Conservation (phyloP, 2,329 filamentous ascomycete species). For the Talaromyces sp. region DNA sequence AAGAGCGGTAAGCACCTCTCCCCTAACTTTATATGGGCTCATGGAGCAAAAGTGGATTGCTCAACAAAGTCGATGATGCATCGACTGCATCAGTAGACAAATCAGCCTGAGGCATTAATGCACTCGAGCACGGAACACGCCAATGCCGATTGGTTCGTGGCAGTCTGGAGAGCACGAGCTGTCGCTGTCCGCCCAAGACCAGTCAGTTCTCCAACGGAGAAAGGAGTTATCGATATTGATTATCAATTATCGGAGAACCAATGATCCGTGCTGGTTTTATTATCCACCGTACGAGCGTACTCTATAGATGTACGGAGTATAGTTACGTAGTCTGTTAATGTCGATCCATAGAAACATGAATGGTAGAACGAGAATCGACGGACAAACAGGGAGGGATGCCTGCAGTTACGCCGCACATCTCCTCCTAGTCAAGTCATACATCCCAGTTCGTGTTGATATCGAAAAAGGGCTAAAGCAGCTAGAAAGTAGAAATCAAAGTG, state of each 20-base stretch:
- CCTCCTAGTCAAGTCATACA: neutral
- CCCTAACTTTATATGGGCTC: neutral
- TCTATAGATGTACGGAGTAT: neutral
- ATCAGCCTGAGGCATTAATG: conserved; percentile 11
- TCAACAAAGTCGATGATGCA: conserved; percentile 8
- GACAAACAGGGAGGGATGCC: neutral
- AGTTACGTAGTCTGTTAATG: neutral
- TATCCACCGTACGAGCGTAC: neutral
- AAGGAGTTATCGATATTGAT: neutral
- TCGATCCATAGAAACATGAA: neutral
- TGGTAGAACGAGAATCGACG: neutral
- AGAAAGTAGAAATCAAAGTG: neutral
- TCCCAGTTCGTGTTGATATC: neutral
- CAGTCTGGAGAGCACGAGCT: neutral
- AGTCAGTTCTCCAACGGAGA: neutral
- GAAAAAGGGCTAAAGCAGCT: neutral
- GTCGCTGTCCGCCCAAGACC: neutral
- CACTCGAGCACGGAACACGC: neutral
- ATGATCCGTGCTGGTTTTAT: neutral
- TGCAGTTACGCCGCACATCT: neutral
- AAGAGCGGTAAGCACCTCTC: conserved; percentile 1
- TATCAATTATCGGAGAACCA: neutral
- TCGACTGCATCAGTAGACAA: neutral
- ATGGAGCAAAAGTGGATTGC: neutral
- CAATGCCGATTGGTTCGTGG: neutral